Evolutionary conservation across 306 rosid species (phyloP), one percentile per base, ranked within the genome.

Genomic region (Vigna nakashimae): DNA sequence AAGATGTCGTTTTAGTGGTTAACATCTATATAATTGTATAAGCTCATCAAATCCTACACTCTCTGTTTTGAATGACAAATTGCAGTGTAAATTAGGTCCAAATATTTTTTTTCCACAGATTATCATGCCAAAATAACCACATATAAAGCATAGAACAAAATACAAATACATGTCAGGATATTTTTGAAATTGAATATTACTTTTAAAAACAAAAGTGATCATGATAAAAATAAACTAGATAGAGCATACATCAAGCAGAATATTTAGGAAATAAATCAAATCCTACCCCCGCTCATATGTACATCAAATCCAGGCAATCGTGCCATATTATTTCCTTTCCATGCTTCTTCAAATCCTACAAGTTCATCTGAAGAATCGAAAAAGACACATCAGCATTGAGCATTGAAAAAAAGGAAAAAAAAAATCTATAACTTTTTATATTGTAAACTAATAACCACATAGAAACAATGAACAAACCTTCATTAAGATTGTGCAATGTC

Each of bases 401-500:
- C 20, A 46, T 30, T 13, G 1, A 26, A 28, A 28, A 28, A 20
- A 22, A 11, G 50, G 17, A 4, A 9, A 6, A 13, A 18, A 9
- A 12, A 30, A 28, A 4, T 56, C 68, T 6, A 0, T 11, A 12
- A 38, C 38, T 46, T 34, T 14, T 16, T 10, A 42, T 15, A 34
- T 24, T 46, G 20, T 59, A 45, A 55, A 70, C 64, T 53, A 17
- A 51, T 4, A 59, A 49, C 73, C 18, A 58, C 16, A 48, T 2
- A 28, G 34, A 40, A 12, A 79, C 34, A 53, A 68, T 10, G 58
- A 24, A 81, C 87, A 43, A 18, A 88, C 98, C 98, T 89, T 92
- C 95, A 71, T 83, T 57, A 64, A 92, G 80, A 88, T 95, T 95
- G 85, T 95, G 97, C 74, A 91, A 73, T 40, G 91, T 91, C 76